Percentiles rank a stretch among this genome's conserved stretches.
These are phyloP conservation scores for Monilinia polystroma DNA, from an alignment of 2,329 filamentous ascomycete genomes.

Conservation along the genomic window DNA sequence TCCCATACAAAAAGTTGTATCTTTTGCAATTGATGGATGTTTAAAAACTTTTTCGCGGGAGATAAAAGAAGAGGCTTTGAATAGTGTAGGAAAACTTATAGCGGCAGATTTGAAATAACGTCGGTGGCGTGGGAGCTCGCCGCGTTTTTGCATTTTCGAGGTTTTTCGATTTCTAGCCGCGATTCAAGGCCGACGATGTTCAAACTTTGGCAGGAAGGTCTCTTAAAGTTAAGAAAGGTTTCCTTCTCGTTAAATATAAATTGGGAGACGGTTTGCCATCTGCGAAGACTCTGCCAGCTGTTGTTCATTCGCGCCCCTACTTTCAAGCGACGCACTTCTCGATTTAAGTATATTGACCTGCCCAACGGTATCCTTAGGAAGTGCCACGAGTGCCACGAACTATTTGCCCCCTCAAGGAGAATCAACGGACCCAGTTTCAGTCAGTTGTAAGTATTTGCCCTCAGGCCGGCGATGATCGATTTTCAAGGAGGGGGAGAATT, in stretches of 20 bases:
- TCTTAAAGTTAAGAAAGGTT: neutral
- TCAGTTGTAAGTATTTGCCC: neutral
- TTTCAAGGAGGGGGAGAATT: neutral
- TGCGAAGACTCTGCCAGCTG: neutral
- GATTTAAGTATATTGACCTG: neutral
- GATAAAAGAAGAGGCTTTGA: neutral
- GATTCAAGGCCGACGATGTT: neutral
- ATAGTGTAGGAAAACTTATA: neutral
- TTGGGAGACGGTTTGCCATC: too few species aligned
- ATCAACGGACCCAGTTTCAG: neutral
- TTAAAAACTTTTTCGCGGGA: neutral
- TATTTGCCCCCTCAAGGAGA: neutral
- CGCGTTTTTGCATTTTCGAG: neutral
- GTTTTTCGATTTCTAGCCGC: neutral
- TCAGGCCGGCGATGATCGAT: neutral
- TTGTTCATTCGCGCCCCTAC: neutral
- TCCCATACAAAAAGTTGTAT: constrained; percentile 3
- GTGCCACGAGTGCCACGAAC: constrained; percentile 1
- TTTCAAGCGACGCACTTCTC: neutral
- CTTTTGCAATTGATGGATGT: neutral
- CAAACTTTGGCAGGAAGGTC: neutral
- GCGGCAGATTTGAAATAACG: neutral
- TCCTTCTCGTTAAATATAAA: neutral
- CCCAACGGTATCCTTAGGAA: neutral
- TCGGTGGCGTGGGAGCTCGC: constrained; percentile 3